Conservation (phyloP, 2,329 filamentous ascomycete genomes). For the Neonectria punicea region DNA sequence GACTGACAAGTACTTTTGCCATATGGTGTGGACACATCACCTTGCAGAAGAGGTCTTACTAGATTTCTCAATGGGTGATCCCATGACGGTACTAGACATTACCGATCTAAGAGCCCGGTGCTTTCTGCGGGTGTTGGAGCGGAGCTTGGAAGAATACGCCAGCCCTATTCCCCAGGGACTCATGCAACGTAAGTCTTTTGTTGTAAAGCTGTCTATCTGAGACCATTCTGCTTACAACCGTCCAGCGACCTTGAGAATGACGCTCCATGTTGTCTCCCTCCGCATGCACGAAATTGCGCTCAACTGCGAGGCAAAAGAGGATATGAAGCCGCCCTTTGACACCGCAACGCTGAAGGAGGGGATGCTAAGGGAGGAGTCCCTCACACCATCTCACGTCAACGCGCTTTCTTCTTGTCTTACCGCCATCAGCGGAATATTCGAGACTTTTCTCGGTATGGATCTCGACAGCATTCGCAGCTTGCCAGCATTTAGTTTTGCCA, state of each 20-base stretch:
- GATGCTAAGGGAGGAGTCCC: background rate
- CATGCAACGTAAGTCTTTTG: background rate
- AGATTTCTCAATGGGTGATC: too few relatives aligned
- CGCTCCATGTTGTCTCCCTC: background rate
- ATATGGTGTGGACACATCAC: too few relatives aligned
- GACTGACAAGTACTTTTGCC: too few relatives aligned
- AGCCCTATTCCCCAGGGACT: too few relatives aligned
- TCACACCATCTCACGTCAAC: background rate
- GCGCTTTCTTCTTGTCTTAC: background rate
- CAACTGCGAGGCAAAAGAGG: background rate
- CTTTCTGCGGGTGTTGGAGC: too few relatives aligned
- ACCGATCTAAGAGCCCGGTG: too few relatives aligned
- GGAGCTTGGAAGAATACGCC: too few relatives aligned
- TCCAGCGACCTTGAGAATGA: background rate
- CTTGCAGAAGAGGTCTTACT: too few relatives aligned
- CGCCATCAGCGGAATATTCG: background rate
- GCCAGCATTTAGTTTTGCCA: background rate
- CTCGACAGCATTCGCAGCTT: background rate
- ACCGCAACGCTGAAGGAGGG: background rate
- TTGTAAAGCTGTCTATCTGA: background rate
- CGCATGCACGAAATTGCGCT: background rate
- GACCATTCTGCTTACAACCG: background rate
- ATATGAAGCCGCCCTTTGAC: background rate
- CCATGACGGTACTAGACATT: too few relatives aligned
- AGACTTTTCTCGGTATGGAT: background rate